Base-by-base conservation (phyloP, 129 eudicot genomes). In the Smallanthus sonchifolius region DNA sequence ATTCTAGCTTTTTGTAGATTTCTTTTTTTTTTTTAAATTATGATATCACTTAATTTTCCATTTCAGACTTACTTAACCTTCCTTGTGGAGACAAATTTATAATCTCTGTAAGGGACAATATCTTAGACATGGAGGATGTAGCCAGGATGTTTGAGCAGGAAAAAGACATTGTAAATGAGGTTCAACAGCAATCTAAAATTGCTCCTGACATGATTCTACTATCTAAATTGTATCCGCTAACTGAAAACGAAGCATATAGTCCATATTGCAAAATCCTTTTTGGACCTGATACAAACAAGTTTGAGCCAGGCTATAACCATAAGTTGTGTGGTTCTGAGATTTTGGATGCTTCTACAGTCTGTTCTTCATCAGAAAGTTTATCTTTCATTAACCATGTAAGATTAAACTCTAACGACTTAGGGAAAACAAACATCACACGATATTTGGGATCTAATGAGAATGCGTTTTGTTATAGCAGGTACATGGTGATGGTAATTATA, bases 81-180 rank as follows among this genome's bases (percentile, higher is more conserved):
- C 86, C 93, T 74, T 95, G 99, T 85, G 91, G 90, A 32, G 84
- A 78, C 72, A 75, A 66, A 54, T 76, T 54, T 75, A 83, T 90
- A 24, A 77, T 91, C 60, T 87, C 80, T 36, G 76, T 87, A 52
- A 83, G 94, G 85, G 88, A 87, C 24, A 87, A 84, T 81, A 75
- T 95, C 13, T 72, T 80, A 55, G 88, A 88, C n/a, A 62, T 95
- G 86, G 99, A 95, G 82, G 83, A 83, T 48, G 92, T 86, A 48
- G 96, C 99, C 15, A 87, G 67, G 82, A 77, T 70, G 68, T 95
- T 91, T 84, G 97, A 91, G 89, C 83, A 84, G 85, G 94, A 88
- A 59, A 84, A 63, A 60, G 78, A 60, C 65, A 49, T 95, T 16
- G 36, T 73, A 38, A 75, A 38, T 70, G 90, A 81, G 79, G 84